Base-by-base conservation (phyloP, 768 basidiomycete genomes). In the Melanogaster broomeanus region DNA sequence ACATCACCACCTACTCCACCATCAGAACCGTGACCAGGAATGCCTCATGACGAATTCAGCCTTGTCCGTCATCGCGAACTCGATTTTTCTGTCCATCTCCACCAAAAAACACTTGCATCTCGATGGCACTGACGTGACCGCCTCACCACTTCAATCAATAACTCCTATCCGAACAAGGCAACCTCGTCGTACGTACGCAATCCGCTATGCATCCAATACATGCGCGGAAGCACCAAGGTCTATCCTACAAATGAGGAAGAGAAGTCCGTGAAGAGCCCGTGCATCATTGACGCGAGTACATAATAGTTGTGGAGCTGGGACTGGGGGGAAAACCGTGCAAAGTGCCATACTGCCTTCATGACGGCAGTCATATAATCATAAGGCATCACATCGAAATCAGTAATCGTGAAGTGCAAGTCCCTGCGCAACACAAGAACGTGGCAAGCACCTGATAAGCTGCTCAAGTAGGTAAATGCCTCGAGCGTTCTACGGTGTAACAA, bases 81-180 rank as follows among this genome's bases (percentile, higher is more conserved):
- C 77, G 57, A 85, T 82, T 56, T 78, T 72, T 30, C 72, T 64
- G 35, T 85, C 50, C 19, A 82, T 68, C 58, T 83, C 82, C 21
- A 79, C 74, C n/a, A n/a, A 85, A 59, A 64, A 87, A 83, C 0
- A 77, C 73, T 55, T 85, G 84, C 15, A 84, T 61, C 61, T 87
- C 82, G 35, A 75, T 60, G 0, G 83, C 58, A 4, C 71, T 73
- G 55, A 38, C 2, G 19, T 11, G 31, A 38, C n/a, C 24, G 8
- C 47, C 22, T n/a, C n/a, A 10, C 24, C 6, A 45, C 7, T 3
- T 52, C 22, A 35, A 31, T 48, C 22, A 51, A 45, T 19, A 44
- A 49, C 43, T 42, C 41, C 28, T n/a, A 9, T 19, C n/a, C 28
- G 18, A 5, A 12, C 4, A n/a, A 43, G 8, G 38, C 25, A 48